Evolutionary conservation across 2,329 filamentous ascomycete species (phyloP).

Genomic region (Alternaria tenuissima): DNA sequence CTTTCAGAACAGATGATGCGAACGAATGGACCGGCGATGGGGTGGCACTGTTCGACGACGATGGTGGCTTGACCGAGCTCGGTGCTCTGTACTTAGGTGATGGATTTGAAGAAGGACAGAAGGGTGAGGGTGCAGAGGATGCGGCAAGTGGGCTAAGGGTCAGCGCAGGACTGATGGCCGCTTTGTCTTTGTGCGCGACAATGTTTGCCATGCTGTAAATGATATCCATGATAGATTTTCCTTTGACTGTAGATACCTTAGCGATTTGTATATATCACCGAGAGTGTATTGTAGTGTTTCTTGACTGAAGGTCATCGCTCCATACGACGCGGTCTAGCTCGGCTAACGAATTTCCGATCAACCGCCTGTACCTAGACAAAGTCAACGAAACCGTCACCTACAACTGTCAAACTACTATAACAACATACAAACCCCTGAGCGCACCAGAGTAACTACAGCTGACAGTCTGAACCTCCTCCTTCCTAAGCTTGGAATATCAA

Average conservation of each 20-base stretch:
- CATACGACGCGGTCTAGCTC: background rate
- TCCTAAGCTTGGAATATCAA: background rate
- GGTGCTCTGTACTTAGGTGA: conserved; percentile 46
- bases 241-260: conserved; percentile 11
- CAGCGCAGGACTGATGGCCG: conserved; percentile 21
- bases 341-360: background rate
- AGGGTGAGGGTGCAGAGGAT: conserved; percentile 36
- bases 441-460: background rate
- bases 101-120: conserved; percentile 41
- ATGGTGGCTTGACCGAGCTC: conserved; percentile 43
- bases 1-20: conserved; percentile 43
- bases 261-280: conserved; percentile 1
- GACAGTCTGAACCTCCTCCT: background rate
- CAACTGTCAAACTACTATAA: background rate
- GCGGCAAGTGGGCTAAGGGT: conserved; percentile 17
- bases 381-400: background rate
- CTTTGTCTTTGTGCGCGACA: conserved; percentile 7
- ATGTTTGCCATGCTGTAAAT: conserved; percentile 8
- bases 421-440: background rate
- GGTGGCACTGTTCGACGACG: conserved; percentile 44
- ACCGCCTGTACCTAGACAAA: background rate
- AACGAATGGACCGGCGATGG: conserved; percentile 49
- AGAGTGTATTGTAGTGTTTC: background rate
- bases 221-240: background rate
- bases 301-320: background rate